Evolutionary conservation across 2,329 filamentous ascomycete species (phyloP).

Genomic region (Cladophialophora exuberans): DNA sequence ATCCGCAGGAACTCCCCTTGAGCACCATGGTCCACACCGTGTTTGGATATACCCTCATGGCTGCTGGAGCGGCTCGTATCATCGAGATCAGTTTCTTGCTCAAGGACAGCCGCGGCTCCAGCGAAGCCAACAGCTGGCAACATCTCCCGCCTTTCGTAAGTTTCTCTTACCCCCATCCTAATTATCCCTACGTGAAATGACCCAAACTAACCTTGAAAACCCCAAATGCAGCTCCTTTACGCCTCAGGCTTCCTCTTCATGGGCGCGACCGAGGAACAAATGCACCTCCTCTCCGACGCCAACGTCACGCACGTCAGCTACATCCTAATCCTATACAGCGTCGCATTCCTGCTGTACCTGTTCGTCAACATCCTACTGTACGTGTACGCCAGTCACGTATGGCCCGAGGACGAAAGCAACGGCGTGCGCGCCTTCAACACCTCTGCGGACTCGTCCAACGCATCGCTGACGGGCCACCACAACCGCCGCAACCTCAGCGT

Average conservation of each 20-base stretch:
- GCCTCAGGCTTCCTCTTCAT: constrained; percentile 96
- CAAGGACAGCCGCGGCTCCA: constrained; percentile 70
- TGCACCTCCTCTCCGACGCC: constrained; percentile 73
- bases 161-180: constrained; percentile 33
- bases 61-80: constrained; percentile 77
- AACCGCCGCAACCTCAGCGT: constrained; percentile 10
- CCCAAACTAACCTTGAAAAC: constrained; percentile 34
- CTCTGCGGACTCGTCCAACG: too few relatives aligned
- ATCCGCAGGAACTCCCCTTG: constrained; percentile 80
- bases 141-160: constrained; percentile 72
- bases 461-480: constrained; percentile 5
- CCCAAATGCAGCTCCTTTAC: constrained; percentile 74
- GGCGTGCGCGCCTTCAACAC: constrained; percentile 15
- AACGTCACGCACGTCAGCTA: constrained; percentile 89
- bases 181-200: constrained; percentile 22
- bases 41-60: constrained; percentile 96
- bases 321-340: constrained; percentile 85
- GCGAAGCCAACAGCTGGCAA: constrained; percentile 73
- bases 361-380: constrained; percentile 85
- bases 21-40: constrained; percentile 86
- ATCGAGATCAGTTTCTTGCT: constrained; percentile 91
- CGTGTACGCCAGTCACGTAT: constrained; percentile 72
- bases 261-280: constrained; percentile 96
- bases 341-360: constrained; percentile 88
- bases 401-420: constrained; percentile 43